Evolutionary conservation across 176 grass and related monocot genomes (phyloP).

Genomic region (Bothriochloa decipiens): DNA sequence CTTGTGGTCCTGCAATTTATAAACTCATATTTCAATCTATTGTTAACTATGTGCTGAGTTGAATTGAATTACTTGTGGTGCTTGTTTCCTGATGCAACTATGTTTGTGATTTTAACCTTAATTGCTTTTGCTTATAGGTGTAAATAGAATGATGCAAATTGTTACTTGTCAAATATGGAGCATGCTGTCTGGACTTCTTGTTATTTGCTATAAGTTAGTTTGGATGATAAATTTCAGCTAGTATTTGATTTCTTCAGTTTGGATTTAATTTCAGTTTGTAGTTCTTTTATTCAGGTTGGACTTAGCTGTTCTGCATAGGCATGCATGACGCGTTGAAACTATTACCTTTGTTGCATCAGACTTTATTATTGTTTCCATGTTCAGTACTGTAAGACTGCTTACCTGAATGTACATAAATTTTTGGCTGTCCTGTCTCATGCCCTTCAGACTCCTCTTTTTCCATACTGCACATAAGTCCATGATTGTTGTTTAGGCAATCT

Average conservation of each 20-base stretch:
- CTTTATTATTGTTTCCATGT: not conserved
- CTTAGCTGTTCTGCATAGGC: not conserved
- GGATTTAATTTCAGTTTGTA: not conserved
- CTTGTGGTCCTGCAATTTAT: not conserved
- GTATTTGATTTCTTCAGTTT: not conserved
- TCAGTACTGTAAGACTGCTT: not conserved
- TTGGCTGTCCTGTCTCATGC: not conserved
- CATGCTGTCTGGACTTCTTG: not conserved
- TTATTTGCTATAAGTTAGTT: not conserved
- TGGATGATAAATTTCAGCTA: not conserved
- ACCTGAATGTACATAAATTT: not conserved
- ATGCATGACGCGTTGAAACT: not conserved
- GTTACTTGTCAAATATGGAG: slow-evolving; percentile 5
- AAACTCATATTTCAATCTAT: not conserved
- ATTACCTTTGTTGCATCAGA: not conserved
- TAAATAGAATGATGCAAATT: not conserved
- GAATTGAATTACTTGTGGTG: not conserved
- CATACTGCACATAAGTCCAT: not conserved
- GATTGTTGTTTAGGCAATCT: slow-evolving; percentile 2
- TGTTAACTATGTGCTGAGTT: not conserved
- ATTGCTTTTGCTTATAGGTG: slow-evolving; percentile 3
- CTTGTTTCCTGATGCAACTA: not conserved
- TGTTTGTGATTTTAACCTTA: not conserved
- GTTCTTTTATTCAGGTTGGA: not conserved
- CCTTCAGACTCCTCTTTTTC: too few species aligned